Base-by-base conservation (phyloP, 2,329 filamentous ascomycete genomes). In the Ramularia endophylla region DNA sequence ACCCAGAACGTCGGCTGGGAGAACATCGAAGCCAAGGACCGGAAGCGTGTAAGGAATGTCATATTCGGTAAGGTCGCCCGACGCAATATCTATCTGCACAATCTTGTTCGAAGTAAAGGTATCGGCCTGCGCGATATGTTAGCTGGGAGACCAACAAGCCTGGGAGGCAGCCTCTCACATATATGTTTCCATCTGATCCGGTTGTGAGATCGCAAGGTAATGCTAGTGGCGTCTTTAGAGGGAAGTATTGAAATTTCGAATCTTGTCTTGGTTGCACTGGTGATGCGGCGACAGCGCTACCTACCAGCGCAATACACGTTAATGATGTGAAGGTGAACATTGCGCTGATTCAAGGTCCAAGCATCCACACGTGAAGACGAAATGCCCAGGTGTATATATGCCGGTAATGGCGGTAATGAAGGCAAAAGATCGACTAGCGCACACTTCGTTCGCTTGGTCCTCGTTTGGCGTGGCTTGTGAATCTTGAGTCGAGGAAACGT, bases 31-130 rank as follows among this genome's bases (percentile, higher is more conserved):
- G 17, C 39, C 39, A 1, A 52, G 36, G 2, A 44, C 36, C 3
- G 46, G 46, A 3, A 52, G 46, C 29, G 46, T 50, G 35, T 53
- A 53, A 20, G 48, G 51, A 19, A 53, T 50, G 28, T 47, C 38
- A 32, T 46, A 52, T 27, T 53, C 51, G 4, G 17, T 43, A 8
- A 52, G 29, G n/a, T 47, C 29, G 30, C 47, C 44, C 2, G 33
- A 47, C 3, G 29, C 30, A n/a, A 30, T 41, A 30, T 53, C 47
- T 28, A 53, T 44, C 28, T 48, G 46, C 9, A 50, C 49, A 31
- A 53, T 50, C 44, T 53, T 53, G 49, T 52, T 53, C 17, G 51
- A 46, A 5, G 47, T 48, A 43, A 53, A 53, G 12, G 51, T 53
- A 29, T 52, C 49, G 19, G 48, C 48, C 46, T 51, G 13, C 5